Evolutionary conservation across 352 stramenopile genomes (phyloP).

Genomic region (Pythium graminicola): DNA sequence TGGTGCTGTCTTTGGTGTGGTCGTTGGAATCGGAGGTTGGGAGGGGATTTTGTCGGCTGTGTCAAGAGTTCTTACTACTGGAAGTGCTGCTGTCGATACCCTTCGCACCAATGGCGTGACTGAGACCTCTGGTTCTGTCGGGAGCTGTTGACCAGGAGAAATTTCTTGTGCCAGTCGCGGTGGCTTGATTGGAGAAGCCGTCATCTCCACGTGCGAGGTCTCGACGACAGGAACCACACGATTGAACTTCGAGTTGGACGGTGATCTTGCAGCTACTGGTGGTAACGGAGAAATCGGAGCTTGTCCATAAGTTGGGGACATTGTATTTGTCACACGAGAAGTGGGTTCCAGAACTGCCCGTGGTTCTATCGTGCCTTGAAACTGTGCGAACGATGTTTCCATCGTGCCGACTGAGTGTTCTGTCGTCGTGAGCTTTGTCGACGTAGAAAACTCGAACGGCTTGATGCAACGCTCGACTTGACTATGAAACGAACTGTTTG

Average conservation of each 20-base stretch:
- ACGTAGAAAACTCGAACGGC: constrained; percentile 11
- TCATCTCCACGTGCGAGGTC: not conserved
- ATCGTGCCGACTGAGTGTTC: not conserved
- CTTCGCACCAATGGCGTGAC: not conserved
- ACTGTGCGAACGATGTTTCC: constrained; percentile 21
- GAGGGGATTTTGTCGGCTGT: not conserved
- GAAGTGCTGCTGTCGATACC: not conserved
- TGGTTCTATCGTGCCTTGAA: constrained; percentile 30
- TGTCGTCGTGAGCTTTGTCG: not conserved
- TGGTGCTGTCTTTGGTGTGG: constrained; percentile 12
- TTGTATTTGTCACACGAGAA: not conserved
- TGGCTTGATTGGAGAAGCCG: not conserved
- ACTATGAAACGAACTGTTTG: not conserved
- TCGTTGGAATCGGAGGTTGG: not conserved
- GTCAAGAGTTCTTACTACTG: not conserved
- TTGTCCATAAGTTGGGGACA: not conserved
- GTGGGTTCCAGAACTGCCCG: constrained; percentile 11
- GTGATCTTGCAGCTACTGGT: not conserved
- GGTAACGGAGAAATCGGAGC: not conserved
- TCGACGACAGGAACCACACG: constrained; percentile 10
- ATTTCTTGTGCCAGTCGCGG: not conserved
- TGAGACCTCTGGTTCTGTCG: too few species aligned
- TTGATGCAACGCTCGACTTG: not conserved
- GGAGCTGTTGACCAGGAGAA: too few species aligned
- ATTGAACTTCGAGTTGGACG: constrained; percentile 1